Base-by-base conservation (phyloP, 306 rosid genomes). In the Rosa lucieae region DNA sequence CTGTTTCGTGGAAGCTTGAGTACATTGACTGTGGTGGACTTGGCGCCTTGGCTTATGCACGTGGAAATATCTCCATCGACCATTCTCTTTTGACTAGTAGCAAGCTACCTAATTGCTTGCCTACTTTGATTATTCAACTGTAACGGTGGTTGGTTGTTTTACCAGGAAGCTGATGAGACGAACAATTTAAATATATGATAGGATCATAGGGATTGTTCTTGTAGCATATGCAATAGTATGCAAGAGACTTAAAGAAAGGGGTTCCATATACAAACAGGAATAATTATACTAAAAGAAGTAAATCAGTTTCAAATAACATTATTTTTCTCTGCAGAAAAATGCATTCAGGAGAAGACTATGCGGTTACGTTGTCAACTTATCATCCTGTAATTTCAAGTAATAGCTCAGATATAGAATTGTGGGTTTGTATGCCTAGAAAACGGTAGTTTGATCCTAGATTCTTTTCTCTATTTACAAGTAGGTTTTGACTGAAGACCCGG, bases 361-460 rank as follows among this genome's bases (percentile, higher is more conserved):
- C 3, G 1, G 23, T 7, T 8, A 23, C 3, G 10, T 44, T 8
- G 10, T 44, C 47, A 44, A 44, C 17, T 44, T 26, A 35, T 43
- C 26, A 43, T 43, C 52, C 53, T 40, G 39, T 55, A 40, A 40
- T 55, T 29, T 21, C 21, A 26, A 42, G 68, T 40, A 74, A 40
- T 14, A 56, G 3, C 58, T 42, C 6, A 58, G 29, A 39, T 32
- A 72, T 18, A 17, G 5, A 29, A 49, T 8, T 32, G 17, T 10
- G 62, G 29, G 46, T 49, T 29, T 37, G 63, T 49, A 14, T 72
- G 7, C 58, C 75, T 44, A 70, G 21, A 47, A 46, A 21, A 56
- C 6, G 68, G 65, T 52, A 10, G 12, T n/a, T 4, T 74, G 56
- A 75, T 20, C n/a, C 79, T 5, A 18, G 46, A 75, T 75, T 75